phyloP scores from a whole-genome alignment of 495 filamentous ascomycete species.

The Hypoxylon trugodes region DNA sequence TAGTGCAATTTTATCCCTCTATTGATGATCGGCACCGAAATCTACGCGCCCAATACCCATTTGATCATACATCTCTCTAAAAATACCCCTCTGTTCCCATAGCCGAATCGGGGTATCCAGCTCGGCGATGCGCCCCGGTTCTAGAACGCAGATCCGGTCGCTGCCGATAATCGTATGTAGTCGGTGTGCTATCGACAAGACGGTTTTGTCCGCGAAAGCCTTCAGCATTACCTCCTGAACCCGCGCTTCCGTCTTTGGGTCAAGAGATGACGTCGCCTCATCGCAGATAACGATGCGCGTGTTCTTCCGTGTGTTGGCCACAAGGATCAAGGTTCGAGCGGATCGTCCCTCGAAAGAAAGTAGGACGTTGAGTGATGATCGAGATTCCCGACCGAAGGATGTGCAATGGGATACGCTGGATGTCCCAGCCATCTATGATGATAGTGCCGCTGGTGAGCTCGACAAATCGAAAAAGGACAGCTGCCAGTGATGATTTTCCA shows the following conservation, averaged over 20 bases:
- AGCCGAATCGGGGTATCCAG: slow-evolving; percentile 69
- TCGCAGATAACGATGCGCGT: slow-evolving; percentile 72
- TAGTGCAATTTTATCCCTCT: neutral
- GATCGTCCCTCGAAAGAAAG: slow-evolving; percentile 54
- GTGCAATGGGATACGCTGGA: slow-evolving; percentile 43
- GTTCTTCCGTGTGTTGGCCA: slow-evolving; percentile 62
- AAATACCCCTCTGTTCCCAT: slow-evolving; percentile 67
- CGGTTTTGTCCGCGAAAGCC: slow-evolving; percentile 76
- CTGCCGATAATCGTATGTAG: slow-evolving; percentile 78
- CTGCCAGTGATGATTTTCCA: slow-evolving; percentile 49
- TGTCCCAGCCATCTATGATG: slow-evolving; percentile 54
- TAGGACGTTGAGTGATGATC: slow-evolving; percentile 56
- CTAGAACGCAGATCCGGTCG: slow-evolving; percentile 84
- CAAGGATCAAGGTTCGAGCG: slow-evolving; percentile 57
- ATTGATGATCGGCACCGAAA: neutral
- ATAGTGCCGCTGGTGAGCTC: slow-evolving; percentile 48
- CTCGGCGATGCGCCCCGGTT: slow-evolving; percentile 74
- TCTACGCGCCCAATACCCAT: slow-evolving; percentile 64
- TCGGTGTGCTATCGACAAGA: slow-evolving; percentile 82
- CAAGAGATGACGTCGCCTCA: slow-evolving; percentile 60
- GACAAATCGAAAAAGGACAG: slow-evolving; percentile 52
- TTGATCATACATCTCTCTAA: slow-evolving; percentile 79
- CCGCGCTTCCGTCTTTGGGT: slow-evolving; percentile 82
- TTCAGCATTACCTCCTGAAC: slow-evolving; percentile 78
- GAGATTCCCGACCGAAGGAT: slow-evolving; percentile 49